Evolutionary conservation across 441 rosid genomes (phyloP), one percentile per base, ranked within the genome.

Genomic region (Omphalea diandra): DNA sequence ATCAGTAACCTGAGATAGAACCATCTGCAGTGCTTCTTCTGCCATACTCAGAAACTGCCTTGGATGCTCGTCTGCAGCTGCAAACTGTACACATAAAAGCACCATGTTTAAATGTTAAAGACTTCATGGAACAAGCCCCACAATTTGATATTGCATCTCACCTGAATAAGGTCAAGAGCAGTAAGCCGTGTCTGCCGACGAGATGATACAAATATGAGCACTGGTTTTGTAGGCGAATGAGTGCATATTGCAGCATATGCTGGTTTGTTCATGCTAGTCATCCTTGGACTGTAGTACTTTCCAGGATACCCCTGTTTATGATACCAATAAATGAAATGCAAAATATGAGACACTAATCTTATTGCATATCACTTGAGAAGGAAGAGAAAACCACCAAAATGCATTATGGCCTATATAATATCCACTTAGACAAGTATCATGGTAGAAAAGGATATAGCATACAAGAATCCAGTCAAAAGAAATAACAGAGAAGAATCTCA

Each of bases 151-250:
- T 67, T 50, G 63, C 72, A 70, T 54, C 79, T 80, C 75, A 86
- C 99, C 91, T 96, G 99, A 81, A 96, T 93, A 78, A 96, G 95
- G 84, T 96, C 99, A 74, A 96, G 83, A 15, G 99, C 96, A 17
- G 99, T 96, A 64, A 96, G 98, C 84, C 99, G 90, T 68, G 99
- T 96, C 83, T 93, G 98, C 55, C 99, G 95, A 72, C 99, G 95
- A 69, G 99, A 96, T 57, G 99, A 96, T 71, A 96, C 99, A 78
- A 96, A 96, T 70, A 96, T 96, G 74, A 96, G 97, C 72, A 91
- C 97, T 53, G 99, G 99, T 79, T 96, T 96, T 65, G 89, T 87
- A 10, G 99, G 97, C 73, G 99, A 96, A 82, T 91, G 97, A 67
- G 99, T 93, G 73, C 97, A 88, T 74, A 96, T 96, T 76, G 98